Conservation (phyloP, 306 rosid species). For the Lagenaria siceraria region DNA sequence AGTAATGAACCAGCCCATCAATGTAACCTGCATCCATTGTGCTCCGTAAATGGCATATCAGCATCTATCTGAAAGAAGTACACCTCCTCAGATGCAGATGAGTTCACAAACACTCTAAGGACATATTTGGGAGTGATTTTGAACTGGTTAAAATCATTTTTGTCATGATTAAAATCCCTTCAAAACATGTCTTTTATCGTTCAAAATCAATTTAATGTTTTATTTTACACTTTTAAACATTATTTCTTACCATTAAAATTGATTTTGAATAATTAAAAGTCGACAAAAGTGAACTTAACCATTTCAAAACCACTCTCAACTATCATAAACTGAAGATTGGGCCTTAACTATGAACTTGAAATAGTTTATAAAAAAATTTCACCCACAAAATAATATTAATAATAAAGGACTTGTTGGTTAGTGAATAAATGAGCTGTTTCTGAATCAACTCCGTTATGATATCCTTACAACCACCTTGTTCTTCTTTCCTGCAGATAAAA, state of each 20-base stretch:
- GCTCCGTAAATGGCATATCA: neutral
- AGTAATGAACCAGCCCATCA: neutral
- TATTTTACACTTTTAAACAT: too few relatives aligned
- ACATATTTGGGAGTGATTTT: too few relatives aligned
- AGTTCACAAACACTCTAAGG: neutral
- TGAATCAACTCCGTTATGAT: slow-evolving; percentile 17
- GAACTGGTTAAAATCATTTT: too few relatives aligned
- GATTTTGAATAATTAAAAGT: too few relatives aligned
- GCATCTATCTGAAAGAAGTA: neutral
- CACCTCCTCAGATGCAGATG: neutral
- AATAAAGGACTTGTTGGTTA: slow-evolving; percentile 6
- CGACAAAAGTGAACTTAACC: too few relatives aligned
- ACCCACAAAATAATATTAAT: neutral
- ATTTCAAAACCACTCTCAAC: too few relatives aligned
- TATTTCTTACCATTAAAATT: too few relatives aligned
- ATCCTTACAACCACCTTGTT: slow-evolving; percentile 83
- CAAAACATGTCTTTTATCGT: too few relatives aligned
- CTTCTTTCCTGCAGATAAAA: slow-evolving; percentile 90
- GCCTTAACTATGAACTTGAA: neutral
- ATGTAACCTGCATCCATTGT: neutral
- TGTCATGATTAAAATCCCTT: too few relatives aligned
- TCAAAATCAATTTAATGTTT: too few relatives aligned
- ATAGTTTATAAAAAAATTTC: slow-evolving; percentile 9
- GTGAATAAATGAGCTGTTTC: slow-evolving; percentile 13
- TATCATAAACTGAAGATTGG: neutral